A percentile compares a stretch with the other conserved stretches of the same genome.
phyloP scores from a whole-genome alignment of 805 yeast species.

The Kluyveromyces dobzhanskii region DNA sequence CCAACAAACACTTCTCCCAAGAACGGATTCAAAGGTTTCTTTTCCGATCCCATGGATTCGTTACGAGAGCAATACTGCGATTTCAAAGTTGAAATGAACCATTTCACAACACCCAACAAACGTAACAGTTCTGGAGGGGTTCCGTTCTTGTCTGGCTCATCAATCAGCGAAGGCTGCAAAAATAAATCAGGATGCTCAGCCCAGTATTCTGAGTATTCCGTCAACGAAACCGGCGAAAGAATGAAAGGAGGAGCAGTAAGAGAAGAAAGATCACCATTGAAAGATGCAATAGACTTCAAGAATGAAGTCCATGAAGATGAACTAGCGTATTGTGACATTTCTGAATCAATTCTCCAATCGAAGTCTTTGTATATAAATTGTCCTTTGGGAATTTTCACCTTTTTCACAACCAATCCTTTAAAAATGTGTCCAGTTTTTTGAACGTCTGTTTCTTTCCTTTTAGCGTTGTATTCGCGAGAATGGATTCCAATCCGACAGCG shows the following conservation, averaged over 20 bases:
- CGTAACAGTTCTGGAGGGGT: conserved; percentile 41
- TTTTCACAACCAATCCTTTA: too few relatives aligned
- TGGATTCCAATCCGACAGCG: too few relatives aligned
- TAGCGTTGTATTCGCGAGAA: too few relatives aligned
- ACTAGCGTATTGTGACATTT: conserved; percentile 29
- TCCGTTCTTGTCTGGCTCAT: conserved; percentile 33
- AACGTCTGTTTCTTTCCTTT: too few relatives aligned
- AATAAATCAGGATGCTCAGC: conserved; percentile 84
- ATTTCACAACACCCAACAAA: conserved; percentile 71
- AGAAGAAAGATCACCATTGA: conserved; percentile 87
- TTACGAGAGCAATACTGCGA: conserved; percentile 91
- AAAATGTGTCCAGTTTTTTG: too few relatives aligned
- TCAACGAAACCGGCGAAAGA: conserved; percentile 78
- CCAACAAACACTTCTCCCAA: conserved; percentile 92
- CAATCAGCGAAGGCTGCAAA: conserved; percentile 53
- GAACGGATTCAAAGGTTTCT: conserved; percentile 95
- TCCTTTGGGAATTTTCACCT: too few relatives aligned
- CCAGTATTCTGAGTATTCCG: conserved; percentile 95
- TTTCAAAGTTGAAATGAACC: conserved; percentile 87
- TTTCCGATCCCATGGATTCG: conserved; percentile 90
- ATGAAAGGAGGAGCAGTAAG: conserved; percentile 97
- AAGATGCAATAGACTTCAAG: conserved; percentile 81
- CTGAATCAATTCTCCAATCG: too few relatives aligned
- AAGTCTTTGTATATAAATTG: too few relatives aligned
- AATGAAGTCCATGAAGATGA: conserved; percentile 83